Conservation (phyloP, 768 basidiomycete species). For the Leccinum uliginosum region DNA sequence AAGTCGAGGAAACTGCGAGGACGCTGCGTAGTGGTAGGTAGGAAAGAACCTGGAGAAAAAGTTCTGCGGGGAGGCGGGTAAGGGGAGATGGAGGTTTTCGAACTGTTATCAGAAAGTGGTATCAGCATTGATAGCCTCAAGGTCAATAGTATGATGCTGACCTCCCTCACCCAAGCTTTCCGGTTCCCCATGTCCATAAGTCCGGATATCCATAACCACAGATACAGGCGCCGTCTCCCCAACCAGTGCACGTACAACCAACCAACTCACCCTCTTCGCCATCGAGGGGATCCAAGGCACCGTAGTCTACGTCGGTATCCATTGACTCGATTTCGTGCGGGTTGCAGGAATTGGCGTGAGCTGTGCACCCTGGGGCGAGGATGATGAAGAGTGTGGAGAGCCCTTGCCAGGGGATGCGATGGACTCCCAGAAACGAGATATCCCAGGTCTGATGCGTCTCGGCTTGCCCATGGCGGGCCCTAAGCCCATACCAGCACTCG, state of each 20-base stretch:
- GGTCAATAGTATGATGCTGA: conserved; percentile 9
- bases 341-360: conserved; percentile 16
- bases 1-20: conserved; percentile 51
- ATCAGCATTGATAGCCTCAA: conserved; percentile 6
- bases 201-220: conserved; percentile 30
- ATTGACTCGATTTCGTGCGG: conserved; percentile 22
- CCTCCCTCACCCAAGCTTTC: conserved; percentile 19
- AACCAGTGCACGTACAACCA: conserved; percentile 33
- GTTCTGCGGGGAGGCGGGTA: conserved; percentile 68
- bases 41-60: conserved; percentile 68
- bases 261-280: conserved; percentile 86
- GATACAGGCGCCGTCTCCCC: conserved; percentile 28
- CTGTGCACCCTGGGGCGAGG: conserved; percentile 6
- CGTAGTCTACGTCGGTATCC: conserved; percentile 41
- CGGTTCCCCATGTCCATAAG: conserved; percentile 14
- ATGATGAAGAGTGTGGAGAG: conserved; percentile 5
- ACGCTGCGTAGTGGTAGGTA: conserved; percentile 52
- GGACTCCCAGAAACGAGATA: conserved; percentile 33
- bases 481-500: conserved; percentile 20
- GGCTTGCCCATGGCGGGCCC: conserved; percentile 19
- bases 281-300: conserved; percentile 64
- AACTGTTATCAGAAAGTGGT: conserved; percentile 1
- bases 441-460: conserved; percentile 28
- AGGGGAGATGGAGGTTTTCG: conserved; percentile 40
- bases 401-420: conserved; percentile 28